Conservation (phyloP, 768 basidiomycete species). For the Lentinula sp. region DNA sequence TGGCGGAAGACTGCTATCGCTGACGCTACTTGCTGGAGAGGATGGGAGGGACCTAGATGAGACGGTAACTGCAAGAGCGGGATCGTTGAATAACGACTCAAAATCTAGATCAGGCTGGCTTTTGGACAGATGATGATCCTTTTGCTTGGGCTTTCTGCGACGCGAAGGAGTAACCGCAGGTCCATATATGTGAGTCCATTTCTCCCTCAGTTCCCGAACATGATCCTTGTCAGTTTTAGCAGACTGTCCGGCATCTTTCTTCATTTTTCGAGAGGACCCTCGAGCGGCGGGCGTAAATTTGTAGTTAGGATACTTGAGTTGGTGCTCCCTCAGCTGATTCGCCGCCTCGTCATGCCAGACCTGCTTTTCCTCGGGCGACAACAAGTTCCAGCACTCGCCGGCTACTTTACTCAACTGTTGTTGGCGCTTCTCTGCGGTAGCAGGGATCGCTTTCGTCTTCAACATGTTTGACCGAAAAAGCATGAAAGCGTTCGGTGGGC, state of each 20-base stretch:
- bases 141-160: slow-evolving; percentile 13
- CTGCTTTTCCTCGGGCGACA: slow-evolving; percentile 38
- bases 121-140: slow-evolving; percentile 6
- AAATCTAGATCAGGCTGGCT: neutral
- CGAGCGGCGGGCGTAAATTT: slow-evolving; percentile 50
- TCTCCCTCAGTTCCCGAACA: slow-evolving; percentile 28
- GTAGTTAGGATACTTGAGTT: slow-evolving; percentile 49
- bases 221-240: slow-evolving; percentile 8
- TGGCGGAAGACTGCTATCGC: neutral
- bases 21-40: neutral
- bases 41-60: neutral
- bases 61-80: neutral
- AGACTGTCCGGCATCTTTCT: neutral
- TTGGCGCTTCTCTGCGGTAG: slow-evolving; percentile 57
- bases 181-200: slow-evolving; percentile 23
- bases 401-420: slow-evolving; percentile 68
- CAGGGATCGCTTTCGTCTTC: slow-evolving; percentile 39
- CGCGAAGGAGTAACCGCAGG: slow-evolving; percentile 24
- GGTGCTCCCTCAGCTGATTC: slow-evolving; percentile 40
- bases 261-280: slow-evolving; percentile 19
- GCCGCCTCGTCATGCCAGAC: slow-evolving; percentile 44
- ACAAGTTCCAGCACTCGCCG: slow-evolving; percentile 60
- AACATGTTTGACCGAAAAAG: slow-evolving; percentile 70
- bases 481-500: slow-evolving; percentile 84
- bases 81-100: neutral